Evolutionary conservation across 2,329 filamentous ascomycete genomes (phyloP), one percentile per base, ranked within the genome.

Genomic region (Phoma sp.): DNA sequence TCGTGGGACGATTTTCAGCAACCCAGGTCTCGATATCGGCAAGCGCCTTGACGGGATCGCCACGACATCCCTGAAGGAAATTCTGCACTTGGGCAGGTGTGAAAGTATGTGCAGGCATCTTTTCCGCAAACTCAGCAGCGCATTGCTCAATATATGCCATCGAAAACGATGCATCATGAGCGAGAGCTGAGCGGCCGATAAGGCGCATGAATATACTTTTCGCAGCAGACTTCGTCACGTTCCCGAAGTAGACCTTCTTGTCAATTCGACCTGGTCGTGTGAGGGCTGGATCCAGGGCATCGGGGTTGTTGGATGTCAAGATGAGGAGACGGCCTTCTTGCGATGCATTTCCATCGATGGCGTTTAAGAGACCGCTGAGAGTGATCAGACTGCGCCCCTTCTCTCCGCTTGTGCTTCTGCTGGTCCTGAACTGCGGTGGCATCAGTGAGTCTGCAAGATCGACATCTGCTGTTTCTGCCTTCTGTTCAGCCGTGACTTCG

Each of bases 221-320:
- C 3, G 62, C 61, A 2, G 66, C 59, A 7, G 50, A 44, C 9
- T 57, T 53, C 27, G 22, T 63, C 58, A 70, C 65, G 27, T 66
- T 63, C 11, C 70, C 63, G 36, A 73, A 69, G 33, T 98, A 93
- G 66, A 98, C 96, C 83, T 96, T 97, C 70, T 65, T 84, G 64
- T 91, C 88, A 6, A 92, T 85, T 2, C 89, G 81, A 1, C 89
- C 89, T 0, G 89, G 88, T 0, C 89, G 82, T 38, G 90, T 86
- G 4, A 95, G 81, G 0, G 89, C 89, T 33, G 86, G 81, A 67
- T 93, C 89, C 0, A 93, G 82, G 8, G 83, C 79, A 60, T 93
- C 86, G 2, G 88, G 87, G 53, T 86, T 83, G 73, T 93, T 93
- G 24, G 89, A 91, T 0, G 90, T 93, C 87, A 93, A 90, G 74